These are phyloP conservation scores for Cyclotella kingstonii DNA, from an alignment of 108 stramenopile species.

Conservation along the genomic window DNA sequence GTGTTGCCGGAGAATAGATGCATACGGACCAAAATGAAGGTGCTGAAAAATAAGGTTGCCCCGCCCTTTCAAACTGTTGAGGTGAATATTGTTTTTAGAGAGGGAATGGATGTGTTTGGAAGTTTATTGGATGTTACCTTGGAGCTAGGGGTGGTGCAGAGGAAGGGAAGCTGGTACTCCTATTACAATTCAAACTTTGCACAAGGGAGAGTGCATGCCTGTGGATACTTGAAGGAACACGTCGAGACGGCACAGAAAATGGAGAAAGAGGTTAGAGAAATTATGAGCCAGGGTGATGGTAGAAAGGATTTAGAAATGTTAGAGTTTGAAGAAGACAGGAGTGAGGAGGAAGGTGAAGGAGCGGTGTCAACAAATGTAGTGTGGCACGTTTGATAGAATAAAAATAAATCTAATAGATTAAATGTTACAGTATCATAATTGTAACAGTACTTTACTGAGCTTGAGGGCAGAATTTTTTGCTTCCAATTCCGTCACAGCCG, in stretches of 20 bases:
- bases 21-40: conserved; percentile 87
- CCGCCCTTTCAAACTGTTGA: conserved; percentile 87
- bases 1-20: conserved; percentile 87
- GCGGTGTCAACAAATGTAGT: too few species aligned
- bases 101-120: conserved; percentile 83
- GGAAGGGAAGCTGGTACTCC: conserved; percentile 86
- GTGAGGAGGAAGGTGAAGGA: too few species aligned
- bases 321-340: too few species aligned
- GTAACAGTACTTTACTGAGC: too few species aligned
- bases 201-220: conserved; percentile 76
- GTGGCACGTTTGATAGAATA: too few species aligned
- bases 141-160: conserved; percentile 78
- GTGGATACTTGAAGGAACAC: conserved; percentile 63
- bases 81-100: conserved; percentile 86
- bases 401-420: too few species aligned
- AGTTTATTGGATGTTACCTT: conserved; percentile 85
- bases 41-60: conserved; percentile 96
- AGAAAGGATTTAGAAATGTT: conserved; percentile 14
- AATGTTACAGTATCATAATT: too few species aligned
- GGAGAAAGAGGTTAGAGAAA: conserved; percentile 61
- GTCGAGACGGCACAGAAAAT: conserved; percentile 45
- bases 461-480: conserved; percentile 79
- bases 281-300: conserved; percentile 33
- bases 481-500: conserved; percentile 88
- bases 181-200: conserved; percentile 75